Base-by-base conservation (phyloP, 169 alveolate species). In the Eimeria necatrix region DNA sequence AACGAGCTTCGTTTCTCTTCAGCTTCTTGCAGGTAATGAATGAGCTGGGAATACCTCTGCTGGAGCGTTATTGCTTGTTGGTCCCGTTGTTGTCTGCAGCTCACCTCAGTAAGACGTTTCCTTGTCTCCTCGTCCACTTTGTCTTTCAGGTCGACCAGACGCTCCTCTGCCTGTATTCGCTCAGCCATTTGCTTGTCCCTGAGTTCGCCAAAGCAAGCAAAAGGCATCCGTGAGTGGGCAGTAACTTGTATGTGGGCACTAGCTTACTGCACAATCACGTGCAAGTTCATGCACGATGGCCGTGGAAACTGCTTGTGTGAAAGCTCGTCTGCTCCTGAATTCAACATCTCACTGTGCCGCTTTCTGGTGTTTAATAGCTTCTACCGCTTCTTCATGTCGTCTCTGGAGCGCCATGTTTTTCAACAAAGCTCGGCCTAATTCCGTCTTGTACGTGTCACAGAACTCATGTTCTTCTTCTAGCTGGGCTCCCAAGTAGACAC, bases 31-130 rank as follows among this genome's bases (percentile, higher is more conserved):
- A 91, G 41, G 85, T 91, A 91, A 49, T 85, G 87, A 24, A 52
- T 16, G 64, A 91, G 86, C 85, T 76, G 85, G 22, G 73, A 32
- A 76, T 91, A 91, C 32, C 95, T 91, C 61, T 76, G 87, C 53
- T 91, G 95, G 60, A 91, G 86, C 86, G 24, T 24, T 59, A 71
- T 22, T 12, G 78, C 74, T 12, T 91, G 91, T 56, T 80, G 52
- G 51, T 91, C 95, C 26, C 88, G 78, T 85, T 91, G 95, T 76
- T 91, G 91, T 1, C 95, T 68, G 49, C 89, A 59, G 76, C 92
- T 80, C 26, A n/a, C 48, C 24, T 48, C 92, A 18, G 52, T 2
- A 12, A 41, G 48, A 48, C 74, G 64, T 24, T n/a, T 53, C 20
- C 60, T 56, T 4, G 46, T 41, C 74, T 76, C 78, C 18, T 53